A percentile compares a stretch with the other conserved stretches of the same genome.
Evolutionary conservation across 768 basidiomycete species (phyloP).

Genomic region (Auricularia cornea): DNA sequence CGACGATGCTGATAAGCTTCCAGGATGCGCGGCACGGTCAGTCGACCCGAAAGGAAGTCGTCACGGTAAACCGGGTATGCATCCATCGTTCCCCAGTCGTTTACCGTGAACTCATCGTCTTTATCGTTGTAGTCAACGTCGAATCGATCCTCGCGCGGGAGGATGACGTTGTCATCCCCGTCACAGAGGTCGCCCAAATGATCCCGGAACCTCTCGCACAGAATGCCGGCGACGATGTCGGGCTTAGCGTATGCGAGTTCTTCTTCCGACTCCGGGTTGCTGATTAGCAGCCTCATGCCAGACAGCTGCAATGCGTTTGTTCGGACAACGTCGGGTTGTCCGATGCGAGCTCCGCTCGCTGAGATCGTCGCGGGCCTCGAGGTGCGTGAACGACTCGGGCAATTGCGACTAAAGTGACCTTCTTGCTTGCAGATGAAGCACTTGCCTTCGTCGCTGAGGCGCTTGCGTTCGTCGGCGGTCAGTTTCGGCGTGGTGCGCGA

Average conservation of each 20-base stretch:
- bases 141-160: not conserved
- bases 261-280: not conserved
- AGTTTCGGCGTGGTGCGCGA: not conserved
- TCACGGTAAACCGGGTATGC: not conserved
- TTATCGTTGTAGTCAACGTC: not conserved
- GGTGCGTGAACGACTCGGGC: constrained; percentile 16
- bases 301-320: not conserved
- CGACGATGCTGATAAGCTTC: not conserved
- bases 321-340: not conserved
- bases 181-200: not conserved
- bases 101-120: not conserved
- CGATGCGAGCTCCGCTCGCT: not conserved
- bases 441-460: constrained; percentile 8
- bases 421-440: constrained; percentile 23
- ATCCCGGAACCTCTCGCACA: not conserved
- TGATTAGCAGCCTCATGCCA: not conserved
- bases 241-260: not conserved
- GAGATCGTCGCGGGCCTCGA: not conserved
- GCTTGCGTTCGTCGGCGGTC: not conserved
- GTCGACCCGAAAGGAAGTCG: not conserved
- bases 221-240: not conserved
- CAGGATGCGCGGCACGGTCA: not conserved
- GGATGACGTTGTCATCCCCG: not conserved
- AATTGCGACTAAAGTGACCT: constrained; percentile 24
- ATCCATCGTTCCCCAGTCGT: not conserved